A percentile compares a stretch with the other conserved stretches of the same genome.
Evolutionary conservation across 345 rosid species (phyloP).

Genomic region (Pistacia vera): DNA sequence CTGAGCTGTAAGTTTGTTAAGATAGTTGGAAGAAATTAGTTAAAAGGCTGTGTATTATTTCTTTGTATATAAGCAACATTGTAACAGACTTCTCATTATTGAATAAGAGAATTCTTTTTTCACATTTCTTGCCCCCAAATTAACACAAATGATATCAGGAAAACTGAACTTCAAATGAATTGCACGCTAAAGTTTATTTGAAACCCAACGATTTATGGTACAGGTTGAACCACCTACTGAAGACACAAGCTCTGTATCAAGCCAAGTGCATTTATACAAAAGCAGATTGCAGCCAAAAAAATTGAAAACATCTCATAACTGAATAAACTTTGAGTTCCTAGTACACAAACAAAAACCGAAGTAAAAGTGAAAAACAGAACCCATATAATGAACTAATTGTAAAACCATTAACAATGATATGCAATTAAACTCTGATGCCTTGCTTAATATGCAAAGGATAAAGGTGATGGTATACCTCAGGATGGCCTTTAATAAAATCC

Average conservation of each 20-base stretch:
- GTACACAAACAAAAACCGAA: not conserved
- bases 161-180: not conserved
- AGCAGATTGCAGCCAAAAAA: not conserved
- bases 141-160: not conserved
- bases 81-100: too few species aligned
- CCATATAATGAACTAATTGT: not conserved
- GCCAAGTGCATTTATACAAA: not conserved
- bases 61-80: too few species aligned
- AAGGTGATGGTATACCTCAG: conserved; percentile 49
- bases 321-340: not conserved
- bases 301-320: too few species aligned
- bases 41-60: too few species aligned
- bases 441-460: not conserved
- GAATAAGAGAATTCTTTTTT: too few species aligned
- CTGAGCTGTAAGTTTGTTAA: too few species aligned
- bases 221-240: not conserved
- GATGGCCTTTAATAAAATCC: conserved; percentile 59
- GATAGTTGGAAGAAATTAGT: too few species aligned
- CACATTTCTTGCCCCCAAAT: too few species aligned
- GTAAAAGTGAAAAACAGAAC: not conserved
- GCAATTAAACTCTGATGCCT: not conserved
- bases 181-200: not conserved
- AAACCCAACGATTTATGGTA: not conserved
- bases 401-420: conserved; percentile 3
- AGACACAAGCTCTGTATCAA: not conserved